Evolutionary conservation across 169 alveolate species (phyloP), one percentile per base, ranked within the genome.

Genomic region (Prorocentrum cordatum): DNA sequence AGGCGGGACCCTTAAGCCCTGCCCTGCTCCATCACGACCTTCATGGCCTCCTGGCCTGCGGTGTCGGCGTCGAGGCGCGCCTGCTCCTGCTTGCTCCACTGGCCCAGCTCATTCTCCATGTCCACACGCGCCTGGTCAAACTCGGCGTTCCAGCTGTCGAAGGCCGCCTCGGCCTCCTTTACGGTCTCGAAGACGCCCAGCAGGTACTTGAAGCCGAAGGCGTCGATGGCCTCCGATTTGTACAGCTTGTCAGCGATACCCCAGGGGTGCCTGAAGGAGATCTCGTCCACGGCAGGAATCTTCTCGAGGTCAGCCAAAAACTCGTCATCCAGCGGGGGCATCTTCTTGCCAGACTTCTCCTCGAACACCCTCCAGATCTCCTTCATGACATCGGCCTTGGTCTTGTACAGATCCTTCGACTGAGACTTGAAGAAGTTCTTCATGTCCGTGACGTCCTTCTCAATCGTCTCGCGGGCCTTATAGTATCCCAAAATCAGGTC

Each of bases 221-320:
- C 42, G 27, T 80, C 90, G 31, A 80, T 64, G 68, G 90, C 90
- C 77, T 79, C 89, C 9, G 88, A 77, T 75, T 77, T 77, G 88
- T 77, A 77, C 24, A 77, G 88, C 88, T 54, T 77, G 39, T 77
- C 88, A 4, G 88, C 88, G 1, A 16, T 24, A 36, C 31, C 50
- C 72, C 38, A 54, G 54, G 24, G n/a, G n/a, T n/a, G 77, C 32
- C 7, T 20, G 54, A 18, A 50, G 68, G 45, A 77, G 39, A 66
- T 70, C 35, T 80, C 90, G 5, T 27, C 16, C 29, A 29, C 45
- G 10, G 90, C 90, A 27, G 90, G 90, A 24, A 31, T 70, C 70
- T 61, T 64, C 36, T 77, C 90, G 50, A 80, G 71, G 39, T 80
- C 80, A 1, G 68, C 24, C 26, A 80, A 39, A 67, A 80, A 45